A percentile compares a stretch with the other conserved stretches of the same genome.
phyloP scores from a whole-genome alignment of 129 eudicot genomes.

The Lactuca sativa region DNA sequence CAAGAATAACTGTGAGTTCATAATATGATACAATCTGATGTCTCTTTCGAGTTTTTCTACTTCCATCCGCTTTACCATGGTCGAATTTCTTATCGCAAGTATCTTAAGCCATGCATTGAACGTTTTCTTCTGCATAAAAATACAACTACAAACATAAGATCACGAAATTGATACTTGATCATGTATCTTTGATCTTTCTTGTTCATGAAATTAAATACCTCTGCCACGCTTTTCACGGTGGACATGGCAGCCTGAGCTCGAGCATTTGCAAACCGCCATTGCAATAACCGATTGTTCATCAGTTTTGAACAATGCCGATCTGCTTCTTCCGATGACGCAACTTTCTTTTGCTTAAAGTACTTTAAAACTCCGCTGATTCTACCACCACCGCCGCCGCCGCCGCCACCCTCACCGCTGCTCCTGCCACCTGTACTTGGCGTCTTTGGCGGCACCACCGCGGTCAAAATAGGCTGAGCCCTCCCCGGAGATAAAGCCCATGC shows the following conservation, averaged over 20 bases:
- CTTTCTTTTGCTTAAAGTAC: conserved; percentile 64
- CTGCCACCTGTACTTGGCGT: conserved; percentile 38
- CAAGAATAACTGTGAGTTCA: conserved; percentile 49
- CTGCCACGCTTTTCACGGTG: conserved; percentile 38
- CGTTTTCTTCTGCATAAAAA: conserved; percentile 45
- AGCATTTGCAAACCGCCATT: conserved; percentile 92
- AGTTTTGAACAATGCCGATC: conserved; percentile 37
- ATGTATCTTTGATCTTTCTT: background rate
- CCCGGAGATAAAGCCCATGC: conserved; percentile 81
- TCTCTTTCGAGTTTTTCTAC: conserved; percentile 49
- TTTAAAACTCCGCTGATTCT: conserved; percentile 63
- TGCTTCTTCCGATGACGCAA: conserved; percentile 36
- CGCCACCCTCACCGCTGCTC: conserved; percentile 21
- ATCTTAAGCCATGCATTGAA: conserved; percentile 63
- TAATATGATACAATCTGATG: conserved; percentile 41
- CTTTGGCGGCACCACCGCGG: conserved; percentile 41
- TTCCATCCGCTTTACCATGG: conserved; percentile 45
- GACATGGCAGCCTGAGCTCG: conserved; percentile 49
- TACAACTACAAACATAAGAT: background rate
- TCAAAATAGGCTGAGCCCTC: conserved; percentile 33
- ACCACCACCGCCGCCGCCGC: conserved; percentile 35
- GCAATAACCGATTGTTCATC: conserved; percentile 58
- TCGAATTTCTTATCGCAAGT: conserved; percentile 44
- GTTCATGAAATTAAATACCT: conserved; percentile 43
- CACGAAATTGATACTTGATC: background rate